These are phyloP conservation scores for Neltuma alba DNA, from an alignment of 306 rosid species.

Conservation along the genomic window DNA sequence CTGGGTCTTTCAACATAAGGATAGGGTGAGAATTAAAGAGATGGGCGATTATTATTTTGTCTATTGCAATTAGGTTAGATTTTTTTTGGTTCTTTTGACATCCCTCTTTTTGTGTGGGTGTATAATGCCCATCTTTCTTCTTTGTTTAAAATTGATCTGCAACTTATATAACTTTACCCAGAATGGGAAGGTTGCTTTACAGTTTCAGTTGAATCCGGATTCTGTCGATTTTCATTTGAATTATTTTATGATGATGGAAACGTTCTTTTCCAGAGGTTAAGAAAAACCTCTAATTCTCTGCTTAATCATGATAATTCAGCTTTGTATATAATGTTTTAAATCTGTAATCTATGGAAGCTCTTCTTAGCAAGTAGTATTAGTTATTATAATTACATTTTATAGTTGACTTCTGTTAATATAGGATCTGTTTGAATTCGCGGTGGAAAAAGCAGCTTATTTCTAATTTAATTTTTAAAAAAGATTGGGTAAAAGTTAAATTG, in stretches of 20 bases:
- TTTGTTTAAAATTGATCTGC: slow-evolving; percentile 35
- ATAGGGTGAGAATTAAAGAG: slow-evolving; percentile 18
- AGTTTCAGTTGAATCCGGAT: slow-evolving; percentile 22
- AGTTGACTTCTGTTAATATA: slow-evolving; percentile 1
- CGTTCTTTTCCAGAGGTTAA: slow-evolving; percentile 26
- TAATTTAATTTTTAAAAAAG: too few relatives aligned
- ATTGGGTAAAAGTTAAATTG: too few relatives aligned
- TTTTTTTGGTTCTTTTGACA: not conserved
- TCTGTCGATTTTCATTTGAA: not conserved
- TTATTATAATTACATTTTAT: slow-evolving; percentile 14
- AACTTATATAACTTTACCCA: not conserved
- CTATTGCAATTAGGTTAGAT: slow-evolving; percentile 29
- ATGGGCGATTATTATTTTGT: not conserved
- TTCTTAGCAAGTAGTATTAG: slow-evolving; percentile 10
- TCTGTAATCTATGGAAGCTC: slow-evolving; percentile 19
- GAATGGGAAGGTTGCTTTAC: slow-evolving; percentile 25
- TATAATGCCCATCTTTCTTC: slow-evolving; percentile 22
- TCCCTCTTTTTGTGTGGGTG: not conserved
- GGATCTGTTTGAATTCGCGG: too few relatives aligned
- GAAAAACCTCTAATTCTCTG: slow-evolving; percentile 13
- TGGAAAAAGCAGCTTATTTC: too few relatives aligned
- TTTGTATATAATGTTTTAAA: not conserved
- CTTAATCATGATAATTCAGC: slow-evolving; percentile 21
- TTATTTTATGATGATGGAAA: slow-evolving; percentile 7
- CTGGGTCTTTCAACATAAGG: slow-evolving; percentile 32